These are phyloP conservation scores for Stagonosporopsis rhizophila DNA, from an alignment of 2,329 filamentous ascomycete genomes.

Conservation along the genomic window DNA sequence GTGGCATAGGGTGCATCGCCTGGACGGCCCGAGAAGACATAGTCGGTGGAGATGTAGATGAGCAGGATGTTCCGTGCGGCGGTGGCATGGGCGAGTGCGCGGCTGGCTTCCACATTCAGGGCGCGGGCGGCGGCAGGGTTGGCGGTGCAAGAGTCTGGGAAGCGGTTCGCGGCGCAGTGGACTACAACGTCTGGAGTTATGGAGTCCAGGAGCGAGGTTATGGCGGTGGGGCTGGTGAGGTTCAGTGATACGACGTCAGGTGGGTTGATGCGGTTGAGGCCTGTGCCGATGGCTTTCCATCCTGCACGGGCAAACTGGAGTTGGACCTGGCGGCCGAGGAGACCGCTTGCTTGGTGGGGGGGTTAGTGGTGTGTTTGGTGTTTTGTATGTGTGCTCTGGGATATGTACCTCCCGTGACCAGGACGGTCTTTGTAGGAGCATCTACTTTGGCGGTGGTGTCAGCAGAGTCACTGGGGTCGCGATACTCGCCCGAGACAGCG, in stretches of 20 bases:
- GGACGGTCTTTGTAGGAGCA: slow-evolving; percentile 60
- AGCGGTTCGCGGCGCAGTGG: slow-evolving; percentile 90
- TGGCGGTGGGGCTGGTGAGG: slow-evolving; percentile 55
- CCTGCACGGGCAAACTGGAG: slow-evolving; percentile 70
- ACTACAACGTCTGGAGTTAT: slow-evolving; percentile 75
- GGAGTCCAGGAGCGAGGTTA: slow-evolving; percentile 58
- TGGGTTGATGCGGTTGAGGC: slow-evolving; percentile 75
- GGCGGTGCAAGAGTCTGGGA: slow-evolving; percentile 82
- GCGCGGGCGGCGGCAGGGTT: slow-evolving; percentile 77
- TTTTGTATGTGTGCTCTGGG: not conserved
- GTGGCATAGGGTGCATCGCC: slow-evolving; percentile 86
- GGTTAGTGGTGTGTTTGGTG: slow-evolving; percentile 18
- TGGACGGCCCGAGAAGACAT: slow-evolving; percentile 74
- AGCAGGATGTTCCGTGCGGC: slow-evolving; percentile 67
- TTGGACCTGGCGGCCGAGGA: slow-evolving; percentile 81
- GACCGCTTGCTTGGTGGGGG: slow-evolving; percentile 66
- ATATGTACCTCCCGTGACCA: slow-evolving; percentile 73
- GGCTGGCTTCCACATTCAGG: slow-evolving; percentile 77
- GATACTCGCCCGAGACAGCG: slow-evolving; percentile 13
- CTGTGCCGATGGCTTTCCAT: slow-evolving; percentile 59
- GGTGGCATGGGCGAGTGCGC: slow-evolving; percentile 70
- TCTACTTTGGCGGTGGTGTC: slow-evolving; percentile 4
- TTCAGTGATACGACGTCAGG: slow-evolving; percentile 66
- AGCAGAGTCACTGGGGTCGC: slow-evolving; percentile 13
- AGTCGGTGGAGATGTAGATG: slow-evolving; percentile 84